A percentile compares a stretch with the other conserved stretches of the same genome.
phyloP scores from a whole-genome alignment of 2,329 filamentous ascomycete species.

The Cordyceps pruinosa region DNA sequence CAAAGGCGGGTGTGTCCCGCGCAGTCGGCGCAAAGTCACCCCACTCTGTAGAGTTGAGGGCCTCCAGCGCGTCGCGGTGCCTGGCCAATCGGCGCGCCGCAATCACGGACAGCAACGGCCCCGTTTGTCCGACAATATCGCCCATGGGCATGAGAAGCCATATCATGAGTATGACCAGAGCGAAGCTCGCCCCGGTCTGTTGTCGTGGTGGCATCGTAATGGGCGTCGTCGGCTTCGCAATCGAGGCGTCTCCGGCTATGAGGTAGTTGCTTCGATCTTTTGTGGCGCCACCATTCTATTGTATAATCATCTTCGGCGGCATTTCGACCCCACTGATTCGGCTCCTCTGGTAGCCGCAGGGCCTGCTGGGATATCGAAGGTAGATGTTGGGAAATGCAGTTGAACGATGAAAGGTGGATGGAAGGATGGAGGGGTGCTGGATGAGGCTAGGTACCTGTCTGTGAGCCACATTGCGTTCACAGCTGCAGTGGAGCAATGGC shows the following conservation, averaged over 20 bases:
- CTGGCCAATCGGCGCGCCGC: slow-evolving; percentile 40
- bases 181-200: slow-evolving; percentile 30
- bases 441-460: slow-evolving; percentile 3
- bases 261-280: neutral
- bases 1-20: slow-evolving; percentile 32
- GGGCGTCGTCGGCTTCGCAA: slow-evolving; percentile 15
- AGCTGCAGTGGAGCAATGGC: slow-evolving; percentile 5
- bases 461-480: neutral
- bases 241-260: neutral
- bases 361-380: neutral
- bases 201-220: slow-evolving; percentile 41
- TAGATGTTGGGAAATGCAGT: neutral
- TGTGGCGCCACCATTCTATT: slow-evolving; percentile 3
- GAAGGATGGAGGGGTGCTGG: neutral
- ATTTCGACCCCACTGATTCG: neutral
- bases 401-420: neutral
- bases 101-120: slow-evolving; percentile 27
- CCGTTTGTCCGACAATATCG: slow-evolving; percentile 27
- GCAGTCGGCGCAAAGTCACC: slow-evolving; percentile 49
- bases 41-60: slow-evolving; percentile 52
- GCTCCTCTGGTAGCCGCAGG: neutral
- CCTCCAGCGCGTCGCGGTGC: slow-evolving; percentile 44
- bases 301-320: neutral
- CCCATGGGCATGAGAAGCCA: slow-evolving; percentile 33
- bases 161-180: slow-evolving; percentile 30